Percentiles rank a stretch among this genome's conserved stretches.
Conservation (phyloP, 495 filamentous ascomycete species). For the Saxophila tyrrhenica region DNA sequence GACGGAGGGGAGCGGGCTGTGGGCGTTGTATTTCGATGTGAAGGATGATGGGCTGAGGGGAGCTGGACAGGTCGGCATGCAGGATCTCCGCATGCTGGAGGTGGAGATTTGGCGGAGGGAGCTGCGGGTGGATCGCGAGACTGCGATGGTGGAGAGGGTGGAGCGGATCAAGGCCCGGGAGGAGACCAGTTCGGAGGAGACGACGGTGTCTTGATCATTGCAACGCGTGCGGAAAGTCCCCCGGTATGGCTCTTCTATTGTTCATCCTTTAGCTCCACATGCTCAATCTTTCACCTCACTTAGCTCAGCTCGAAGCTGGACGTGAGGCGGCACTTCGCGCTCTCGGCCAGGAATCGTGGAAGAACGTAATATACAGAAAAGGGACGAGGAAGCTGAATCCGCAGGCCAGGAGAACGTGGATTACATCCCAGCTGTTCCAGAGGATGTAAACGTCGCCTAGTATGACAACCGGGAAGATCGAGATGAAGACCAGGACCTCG, state of each 20-base stretch:
- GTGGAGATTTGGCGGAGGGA: constrained; percentile 8
- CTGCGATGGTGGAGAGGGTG: constrained; percentile 4
- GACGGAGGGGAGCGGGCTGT: constrained; percentile 26
- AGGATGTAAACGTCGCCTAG: neutral
- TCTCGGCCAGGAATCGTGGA: no score
- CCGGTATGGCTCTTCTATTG: no score
- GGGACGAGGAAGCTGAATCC: neutral
- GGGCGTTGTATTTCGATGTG: constrained; percentile 48
- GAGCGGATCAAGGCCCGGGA: constrained; percentile 4
- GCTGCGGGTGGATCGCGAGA: neutral
- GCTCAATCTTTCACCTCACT: no score
- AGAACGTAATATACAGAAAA: no score
- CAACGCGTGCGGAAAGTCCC: no score
- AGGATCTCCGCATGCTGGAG: constrained; percentile 7
- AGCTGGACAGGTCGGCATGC: neutral
- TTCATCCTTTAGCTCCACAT: neutral
- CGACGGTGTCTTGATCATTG: constrained; percentile 2
- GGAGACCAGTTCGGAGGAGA: neutral
- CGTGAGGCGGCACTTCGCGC: no score
- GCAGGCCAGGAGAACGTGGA: neutral
- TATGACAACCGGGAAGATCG: neutral
- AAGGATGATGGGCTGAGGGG: constrained; percentile 34
- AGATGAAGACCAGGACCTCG: neutral
- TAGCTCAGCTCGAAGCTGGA: no score
- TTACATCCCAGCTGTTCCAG: neutral